Evolutionary conservation across 2,329 filamentous ascomycete species (phyloP), one percentile per base, ranked within the genome.

Genomic region (Graphium sp.): DNA sequence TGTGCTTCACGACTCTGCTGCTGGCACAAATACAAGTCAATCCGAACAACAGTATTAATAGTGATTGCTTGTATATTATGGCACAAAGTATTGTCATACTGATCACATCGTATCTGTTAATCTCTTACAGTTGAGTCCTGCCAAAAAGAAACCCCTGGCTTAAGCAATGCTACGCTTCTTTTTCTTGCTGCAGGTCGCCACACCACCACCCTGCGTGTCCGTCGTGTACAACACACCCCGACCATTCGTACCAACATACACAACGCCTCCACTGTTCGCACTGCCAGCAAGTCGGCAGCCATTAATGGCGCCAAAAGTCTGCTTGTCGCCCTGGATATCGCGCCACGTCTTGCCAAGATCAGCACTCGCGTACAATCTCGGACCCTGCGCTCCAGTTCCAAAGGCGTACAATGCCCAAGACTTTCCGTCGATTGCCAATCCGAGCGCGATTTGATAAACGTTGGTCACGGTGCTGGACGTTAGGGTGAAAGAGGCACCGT

Each of bases 211-310:
- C 7, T 36, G 17, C 2, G 27, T 29, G 6, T 27, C 37, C 31
- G 37, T 31, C 2, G 32, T 34, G 26, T 41, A 53, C 31, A 62
- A 48, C 5, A 59, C 57, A 10, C 60, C 58, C 2, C 58, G 51
- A 0, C 60, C 60, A 30, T 63, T 62, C 3, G 60, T 63, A 0
- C 60, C 60, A 11, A 63, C 58, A 25, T 61, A 64, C 0, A 64
- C 57, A 29, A 56, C 46, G 2, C 51, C 50, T 3, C 52, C 50
- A 6, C 49, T 48, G 32, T 62, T 64, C 2, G 49, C 54, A 30
- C 57, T 61, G 2, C 60, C 60, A 1, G 49, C 50, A 2, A 64
- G 36, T 19, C 41, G 49, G 28, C 46, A 48, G 11, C 42, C 39
- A n/a, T 50, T 45, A 19, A 61, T 52, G 2, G 53, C 39, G 1